Evolutionary conservation across 2,329 filamentous ascomycete species (phyloP).

Genomic region (Verticillium albo-atrum): DNA sequence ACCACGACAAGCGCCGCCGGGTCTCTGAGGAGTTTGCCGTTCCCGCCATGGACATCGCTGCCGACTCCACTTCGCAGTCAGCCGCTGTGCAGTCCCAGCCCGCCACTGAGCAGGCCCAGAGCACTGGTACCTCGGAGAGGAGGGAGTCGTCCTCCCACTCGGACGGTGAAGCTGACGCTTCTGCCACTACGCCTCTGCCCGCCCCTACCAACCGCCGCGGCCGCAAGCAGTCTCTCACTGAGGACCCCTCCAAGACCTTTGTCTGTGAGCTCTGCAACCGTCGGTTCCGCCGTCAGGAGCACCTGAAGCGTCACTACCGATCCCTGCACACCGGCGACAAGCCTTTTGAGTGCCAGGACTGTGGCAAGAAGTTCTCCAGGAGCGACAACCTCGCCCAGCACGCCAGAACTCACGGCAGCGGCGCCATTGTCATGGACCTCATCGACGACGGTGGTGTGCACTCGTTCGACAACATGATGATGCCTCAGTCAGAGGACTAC

Average conservation of each 20-base stretch:
- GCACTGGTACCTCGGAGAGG: slow-evolving; percentile 24
- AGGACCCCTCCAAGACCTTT: slow-evolving; percentile 97
- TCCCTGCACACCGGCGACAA: slow-evolving; percentile 98
- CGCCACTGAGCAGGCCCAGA: slow-evolving; percentile 28
- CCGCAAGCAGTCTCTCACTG: slow-evolving; percentile 96
- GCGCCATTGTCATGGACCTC: slow-evolving; percentile 86
- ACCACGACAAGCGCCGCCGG: slow-evolving; percentile 54
- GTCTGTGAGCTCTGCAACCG: slow-evolving; percentile 95
- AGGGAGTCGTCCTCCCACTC: slow-evolving; percentile 36
- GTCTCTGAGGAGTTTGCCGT: slow-evolving; percentile 34
- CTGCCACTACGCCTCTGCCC: slow-evolving; percentile 36
- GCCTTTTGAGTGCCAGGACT: slow-evolving; percentile 96
- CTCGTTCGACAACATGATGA: slow-evolving; percentile 36
- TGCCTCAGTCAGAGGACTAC: slow-evolving; percentile 54
- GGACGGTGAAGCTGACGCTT: slow-evolving; percentile 22
- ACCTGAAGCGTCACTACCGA: slow-evolving; percentile 96
- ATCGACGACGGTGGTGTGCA: slow-evolving; percentile 63
- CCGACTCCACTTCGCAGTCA: slow-evolving; percentile 32
- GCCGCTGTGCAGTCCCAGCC: slow-evolving; percentile 18
- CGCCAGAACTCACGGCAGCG: slow-evolving; percentile 85
- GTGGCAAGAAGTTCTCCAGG: slow-evolving; percentile 98
- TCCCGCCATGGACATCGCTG: slow-evolving; percentile 40
- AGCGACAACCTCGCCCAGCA: slow-evolving; percentile 97
- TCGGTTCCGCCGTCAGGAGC: slow-evolving; percentile 95
- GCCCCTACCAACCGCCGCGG: slow-evolving; percentile 80